Percentiles rank a stretch among this genome's conserved stretches.
Conservation (phyloP, 257 asterid genomes). For the Ehretia macrophylla region DNA sequence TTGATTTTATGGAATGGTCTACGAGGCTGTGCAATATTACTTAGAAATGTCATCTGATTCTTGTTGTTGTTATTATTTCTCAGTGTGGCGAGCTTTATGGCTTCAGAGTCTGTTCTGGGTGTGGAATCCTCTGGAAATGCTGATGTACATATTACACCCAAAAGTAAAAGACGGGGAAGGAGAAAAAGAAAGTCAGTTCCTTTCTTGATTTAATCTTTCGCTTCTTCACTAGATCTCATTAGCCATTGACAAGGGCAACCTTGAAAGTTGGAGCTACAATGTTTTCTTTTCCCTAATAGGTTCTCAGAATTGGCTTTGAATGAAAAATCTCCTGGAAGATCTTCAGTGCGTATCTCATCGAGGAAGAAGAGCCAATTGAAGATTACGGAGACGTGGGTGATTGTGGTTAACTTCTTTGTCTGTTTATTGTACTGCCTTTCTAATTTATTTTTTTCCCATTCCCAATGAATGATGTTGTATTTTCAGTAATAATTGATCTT, state of each 20-base stretch:
- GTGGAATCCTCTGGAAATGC: slow-evolving; percentile 31
- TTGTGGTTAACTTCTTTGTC: slow-evolving; percentile 15
- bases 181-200: slow-evolving; percentile 72
- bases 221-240: slow-evolving; percentile 8
- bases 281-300: slow-evolving; percentile 36
- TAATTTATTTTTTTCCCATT: neutral
- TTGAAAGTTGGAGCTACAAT: neutral
- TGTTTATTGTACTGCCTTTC: neutral
- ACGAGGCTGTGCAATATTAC: neutral
- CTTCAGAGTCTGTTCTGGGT: slow-evolving; percentile 49
- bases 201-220: slow-evolving; percentile 8
- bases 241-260: neutral
- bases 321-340: slow-evolving; percentile 30
- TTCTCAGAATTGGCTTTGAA: slow-evolving; percentile 36
- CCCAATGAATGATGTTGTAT: neutral
- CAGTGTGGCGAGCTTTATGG: slow-evolving; percentile 34
- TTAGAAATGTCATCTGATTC: neutral
- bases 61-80: neutral
- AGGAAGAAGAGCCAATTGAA: slow-evolving; percentile 44
- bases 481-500: neutral
- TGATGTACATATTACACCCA: slow-evolving; percentile 33
- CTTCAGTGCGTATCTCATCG: slow-evolving; percentile 36
- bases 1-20: neutral
- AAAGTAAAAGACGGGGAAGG: slow-evolving; percentile 54
- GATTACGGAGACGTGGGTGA: slow-evolving; percentile 42